A percentile compares a stretch with the other conserved stretches of the same genome.
Conservation (phyloP, 495 filamentous ascomycete genomes). For the Lophiostoma macrostomum region DNA sequence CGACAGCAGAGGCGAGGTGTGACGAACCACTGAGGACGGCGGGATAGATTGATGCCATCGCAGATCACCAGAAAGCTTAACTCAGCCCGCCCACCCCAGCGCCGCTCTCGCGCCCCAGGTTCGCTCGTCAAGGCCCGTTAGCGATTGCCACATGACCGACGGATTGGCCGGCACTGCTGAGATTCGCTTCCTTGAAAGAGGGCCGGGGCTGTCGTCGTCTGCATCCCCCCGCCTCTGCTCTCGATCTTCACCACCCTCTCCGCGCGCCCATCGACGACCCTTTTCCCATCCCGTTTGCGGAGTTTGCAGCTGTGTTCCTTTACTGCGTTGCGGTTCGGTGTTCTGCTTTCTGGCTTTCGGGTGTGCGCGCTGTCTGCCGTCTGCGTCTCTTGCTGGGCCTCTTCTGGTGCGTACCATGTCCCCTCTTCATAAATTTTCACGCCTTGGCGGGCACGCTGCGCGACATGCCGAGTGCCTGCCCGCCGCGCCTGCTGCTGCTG, state of each 20-base stretch:
- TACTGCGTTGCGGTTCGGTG: constrained; percentile 30
- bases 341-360: constrained; percentile 22
- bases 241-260: neutral
- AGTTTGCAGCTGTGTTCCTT: constrained; percentile 27
- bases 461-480: neutral
- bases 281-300: constrained; percentile 16
- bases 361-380: constrained; percentile 21
- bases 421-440: constrained; percentile 13
- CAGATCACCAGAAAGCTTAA: constrained; percentile 26
- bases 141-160: constrained; percentile 20
- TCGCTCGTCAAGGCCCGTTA: too few species aligned
- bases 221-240: neutral
- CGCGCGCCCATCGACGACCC: neutral
- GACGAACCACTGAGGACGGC: constrained; percentile 10
- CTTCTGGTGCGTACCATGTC: constrained; percentile 14
- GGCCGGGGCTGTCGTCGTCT: neutral
- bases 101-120: neutral
- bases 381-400: constrained; percentile 13
- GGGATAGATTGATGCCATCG: constrained; percentile 25
- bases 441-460: constrained; percentile 16
- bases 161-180: neutral
- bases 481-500: neutral
- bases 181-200: constrained; percentile 9
- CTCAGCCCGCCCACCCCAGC: constrained; percentile 18
- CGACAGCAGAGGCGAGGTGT: neutral